Evolutionary conservation across 805 yeast genomes (phyloP).

Genomic region (Cyberlindnera sargentensis): DNA sequence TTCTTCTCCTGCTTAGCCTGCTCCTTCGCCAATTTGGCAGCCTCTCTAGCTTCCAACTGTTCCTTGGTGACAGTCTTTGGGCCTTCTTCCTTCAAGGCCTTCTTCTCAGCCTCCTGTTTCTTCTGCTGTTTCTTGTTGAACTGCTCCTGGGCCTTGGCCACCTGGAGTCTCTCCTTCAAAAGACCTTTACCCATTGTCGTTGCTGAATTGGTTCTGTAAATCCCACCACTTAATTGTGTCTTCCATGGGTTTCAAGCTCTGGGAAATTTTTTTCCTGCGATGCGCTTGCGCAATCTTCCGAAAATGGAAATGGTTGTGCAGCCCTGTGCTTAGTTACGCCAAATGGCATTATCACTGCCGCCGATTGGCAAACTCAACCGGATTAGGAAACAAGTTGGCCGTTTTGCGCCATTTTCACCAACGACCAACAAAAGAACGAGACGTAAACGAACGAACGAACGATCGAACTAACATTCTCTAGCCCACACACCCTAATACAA

Average conservation of each 20-base stretch:
- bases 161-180: constrained; percentile 19
- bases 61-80: constrained; percentile 28
- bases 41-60: constrained; percentile 20
- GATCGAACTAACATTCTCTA: no score
- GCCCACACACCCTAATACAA: background rate
- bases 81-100: constrained; percentile 17
- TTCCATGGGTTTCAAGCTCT: no score
- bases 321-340: no score
- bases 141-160: constrained; percentile 16
- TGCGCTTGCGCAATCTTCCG: background rate
- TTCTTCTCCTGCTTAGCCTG: constrained; percentile 16
- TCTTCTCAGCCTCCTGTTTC: constrained; percentile 17
- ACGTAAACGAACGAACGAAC: no score
- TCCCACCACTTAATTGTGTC: no score
- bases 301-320: no score
- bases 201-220: background rate
- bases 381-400: no score
- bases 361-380: no score
- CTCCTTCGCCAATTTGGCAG: constrained; percentile 13
- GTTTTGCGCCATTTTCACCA: no score
- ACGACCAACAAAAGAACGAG: no score
- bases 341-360: no score
- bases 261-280: background rate
- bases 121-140: constrained; percentile 11
- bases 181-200: constrained; percentile 22